Conservation (phyloP, 805 yeast species). For the Suhomyces prunicola region DNA sequence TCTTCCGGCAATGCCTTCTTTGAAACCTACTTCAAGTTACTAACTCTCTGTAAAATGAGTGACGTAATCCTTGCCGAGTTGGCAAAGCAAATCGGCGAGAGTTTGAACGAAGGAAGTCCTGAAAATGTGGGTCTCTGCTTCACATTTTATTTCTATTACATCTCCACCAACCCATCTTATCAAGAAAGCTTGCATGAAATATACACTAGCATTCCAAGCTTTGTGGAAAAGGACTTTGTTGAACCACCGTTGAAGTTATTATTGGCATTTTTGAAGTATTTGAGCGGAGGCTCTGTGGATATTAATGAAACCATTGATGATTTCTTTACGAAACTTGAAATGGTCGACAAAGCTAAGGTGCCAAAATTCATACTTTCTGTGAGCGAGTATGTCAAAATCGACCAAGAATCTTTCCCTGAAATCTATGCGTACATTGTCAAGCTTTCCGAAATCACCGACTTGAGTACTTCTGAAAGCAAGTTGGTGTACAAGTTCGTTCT, state of each 20-base stretch:
- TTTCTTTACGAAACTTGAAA: conserved; percentile 26
- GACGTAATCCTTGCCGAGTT: background rate
- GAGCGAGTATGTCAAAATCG: conserved; percentile 7
- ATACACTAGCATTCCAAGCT: conserved; percentile 16
- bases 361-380: conserved; percentile 4
- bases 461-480: conserved; percentile 18
- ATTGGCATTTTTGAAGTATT: conserved; percentile 1
- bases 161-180: background rate
- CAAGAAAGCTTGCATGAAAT: background rate
- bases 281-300: conserved; percentile 15
- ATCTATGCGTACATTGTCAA: conserved; percentile 29
- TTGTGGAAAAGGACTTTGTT: conserved; percentile 24
- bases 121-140: background rate
- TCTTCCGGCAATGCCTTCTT: conserved; percentile 7
- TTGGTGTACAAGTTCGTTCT: conserved; percentile 16
- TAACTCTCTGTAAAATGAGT: background rate
- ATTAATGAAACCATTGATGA: conserved; percentile 32
- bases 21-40: conserved; percentile 8
- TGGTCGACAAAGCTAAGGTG: conserved; percentile 14
- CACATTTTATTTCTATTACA: background rate
- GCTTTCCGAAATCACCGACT: conserved; percentile 22
- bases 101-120: background rate
- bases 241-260: conserved; percentile 19
- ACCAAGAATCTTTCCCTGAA: conserved; percentile 15
- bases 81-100: background rate